Base-by-base conservation (phyloP, 176 grass and related monocot genomes). In the Oryza brachyantha region DNA sequence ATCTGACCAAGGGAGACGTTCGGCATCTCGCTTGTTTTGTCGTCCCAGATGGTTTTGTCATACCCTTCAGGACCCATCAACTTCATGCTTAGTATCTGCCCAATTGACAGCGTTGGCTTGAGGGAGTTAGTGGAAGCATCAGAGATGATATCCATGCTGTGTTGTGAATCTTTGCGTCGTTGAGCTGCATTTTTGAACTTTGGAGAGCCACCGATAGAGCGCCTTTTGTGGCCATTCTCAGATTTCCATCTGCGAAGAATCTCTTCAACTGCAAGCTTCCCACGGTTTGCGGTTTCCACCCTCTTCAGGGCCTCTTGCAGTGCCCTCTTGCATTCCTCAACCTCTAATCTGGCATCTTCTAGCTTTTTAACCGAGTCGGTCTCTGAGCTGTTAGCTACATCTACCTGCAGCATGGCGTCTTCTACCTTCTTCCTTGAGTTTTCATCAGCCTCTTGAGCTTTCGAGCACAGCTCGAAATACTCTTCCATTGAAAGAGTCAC, bases 81-180 rank as follows among this genome's bases (percentile, higher is more conserved):
- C 62, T 97, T 97, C 89, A 97, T 94, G 61, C 85, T 94, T 10
- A 94, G 80, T 88, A 97, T 97, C 79, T 97, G 94, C 29, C 94
- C 94, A 48, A 97, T 97, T 1, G 94, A 94, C 61, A 97, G 14
- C n/a, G 82, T 87, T 28, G 80, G 88, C 67, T 84, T 84, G 75
- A 63, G n/a, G 31, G 87, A 70, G 54, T 39, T 79, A 76, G 68
- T 80, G 42, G 88, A 81, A 38, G 58, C 31, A 42, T 86, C 81
- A 68, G 81, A 76, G 40, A 75, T n/a, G n/a, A 71, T 68, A 79
- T 83, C 77, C 39, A 65, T 83, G 60, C 4, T 50, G 12, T 17
- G 74, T 8, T 17, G 74, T 8, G 19, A 88, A 68, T 79, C 74
- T 74, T 64, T 73, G 21, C 67, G 75, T 29, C 52, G 72, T 72